Conservation (phyloP, 2,329 filamentous ascomycete genomes). For the Colletotrichum gigasporum region DNA sequence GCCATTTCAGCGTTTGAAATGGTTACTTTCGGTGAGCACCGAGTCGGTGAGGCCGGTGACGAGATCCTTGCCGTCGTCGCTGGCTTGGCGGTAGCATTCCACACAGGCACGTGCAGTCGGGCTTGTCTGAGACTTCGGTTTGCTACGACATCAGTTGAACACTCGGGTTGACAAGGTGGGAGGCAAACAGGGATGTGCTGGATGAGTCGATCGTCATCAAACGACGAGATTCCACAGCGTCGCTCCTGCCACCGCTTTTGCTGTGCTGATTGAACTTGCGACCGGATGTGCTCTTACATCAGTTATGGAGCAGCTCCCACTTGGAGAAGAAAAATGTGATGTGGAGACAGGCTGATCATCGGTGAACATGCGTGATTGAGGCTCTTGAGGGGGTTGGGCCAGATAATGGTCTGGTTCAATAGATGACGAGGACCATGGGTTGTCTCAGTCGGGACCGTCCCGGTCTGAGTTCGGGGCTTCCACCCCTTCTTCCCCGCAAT, state of each 20-base stretch:
- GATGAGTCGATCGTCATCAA: background rate
- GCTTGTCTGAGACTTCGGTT: slow-evolving; percentile 2
- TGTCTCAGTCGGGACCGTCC: slow-evolving; percentile 28
- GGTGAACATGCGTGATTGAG: slow-evolving; percentile 1
- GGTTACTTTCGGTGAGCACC: background rate
- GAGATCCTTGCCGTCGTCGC: no score
- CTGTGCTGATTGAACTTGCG: background rate
- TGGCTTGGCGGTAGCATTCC: no score
- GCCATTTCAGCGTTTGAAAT: background rate
- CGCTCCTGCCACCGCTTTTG: background rate
- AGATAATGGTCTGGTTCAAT: background rate
- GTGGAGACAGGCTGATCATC: background rate
- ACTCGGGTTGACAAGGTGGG: background rate
- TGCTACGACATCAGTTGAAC: slow-evolving; percentile 25
- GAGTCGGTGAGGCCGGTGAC: background rate
- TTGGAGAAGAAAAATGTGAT: background rate
- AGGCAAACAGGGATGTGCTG: slow-evolving; percentile 12
- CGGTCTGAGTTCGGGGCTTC: slow-evolving; percentile 13
- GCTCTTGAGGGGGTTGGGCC: slow-evolving; percentile 8
- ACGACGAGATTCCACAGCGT: background rate
- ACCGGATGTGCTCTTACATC: slow-evolving; percentile 4
- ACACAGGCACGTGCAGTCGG: background rate
- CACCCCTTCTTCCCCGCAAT: slow-evolving; percentile 30
- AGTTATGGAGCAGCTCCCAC: background rate
- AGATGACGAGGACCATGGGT: slow-evolving; percentile 18